Evolutionary conservation across 768 basidiomycete species (phyloP).

Genomic region (Chalciporus sphaerocephalus): DNA sequence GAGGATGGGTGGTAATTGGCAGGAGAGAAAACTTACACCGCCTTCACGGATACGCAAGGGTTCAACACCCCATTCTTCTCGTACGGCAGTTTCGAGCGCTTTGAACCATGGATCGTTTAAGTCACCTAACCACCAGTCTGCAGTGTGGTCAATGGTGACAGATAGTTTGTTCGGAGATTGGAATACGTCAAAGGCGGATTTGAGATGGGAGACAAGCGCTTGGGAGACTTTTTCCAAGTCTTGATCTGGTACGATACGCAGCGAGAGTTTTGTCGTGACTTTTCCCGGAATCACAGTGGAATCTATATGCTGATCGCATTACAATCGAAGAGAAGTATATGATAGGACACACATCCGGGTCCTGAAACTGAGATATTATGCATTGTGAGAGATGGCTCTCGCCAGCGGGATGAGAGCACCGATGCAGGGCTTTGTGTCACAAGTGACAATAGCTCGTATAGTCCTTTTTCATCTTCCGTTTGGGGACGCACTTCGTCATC

Average conservation of each 20-base stretch:
- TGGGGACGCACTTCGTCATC: conserved; percentile 74
- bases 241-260: conserved; percentile 95
- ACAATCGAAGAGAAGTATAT: neutral
- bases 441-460: conserved; percentile 65
- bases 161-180: conserved; percentile 68
- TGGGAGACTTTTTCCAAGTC: conserved; percentile 64
- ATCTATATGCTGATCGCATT: conserved; percentile 40
- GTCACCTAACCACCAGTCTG: conserved; percentile 95
- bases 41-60: conserved; percentile 91
- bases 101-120: conserved; percentile 83
- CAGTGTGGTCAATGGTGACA: conserved; percentile 76
- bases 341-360: conserved; percentile 55
- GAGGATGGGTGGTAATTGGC: neutral
- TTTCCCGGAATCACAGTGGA: conserved; percentile 84
- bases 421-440: conserved; percentile 66
- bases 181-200: conserved; percentile 52
- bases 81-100: conserved; percentile 76
- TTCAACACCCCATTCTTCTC: conserved; percentile 81
- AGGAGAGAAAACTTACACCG: conserved; percentile 53
- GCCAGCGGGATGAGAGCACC: conserved; percentile 75
- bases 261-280: conserved; percentile 80
- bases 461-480: conserved; percentile 59
- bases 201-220: conserved; percentile 56
- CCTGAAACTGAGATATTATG: conserved; percentile 83
- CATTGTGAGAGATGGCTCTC: conserved; percentile 85